Conservation (phyloP, 1,139 yeast species). For the Petasospora fabianii region DNA sequence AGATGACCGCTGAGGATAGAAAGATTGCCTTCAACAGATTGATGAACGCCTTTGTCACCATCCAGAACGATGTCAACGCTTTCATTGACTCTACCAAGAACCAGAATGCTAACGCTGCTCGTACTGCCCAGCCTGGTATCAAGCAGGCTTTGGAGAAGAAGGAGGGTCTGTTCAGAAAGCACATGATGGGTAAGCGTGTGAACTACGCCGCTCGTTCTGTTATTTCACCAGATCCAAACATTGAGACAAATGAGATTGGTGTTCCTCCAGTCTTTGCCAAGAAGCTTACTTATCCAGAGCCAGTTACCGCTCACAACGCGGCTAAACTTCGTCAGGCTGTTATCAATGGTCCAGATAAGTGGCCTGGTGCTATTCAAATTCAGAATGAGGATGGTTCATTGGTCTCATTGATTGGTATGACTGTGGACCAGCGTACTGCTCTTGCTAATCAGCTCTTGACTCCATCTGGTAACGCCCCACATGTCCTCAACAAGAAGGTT, state of each 20-base stretch:
- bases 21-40: slow-evolving; percentile 79
- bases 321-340: slow-evolving; percentile 92
- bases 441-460: slow-evolving; percentile 91
- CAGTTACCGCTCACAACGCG: slow-evolving; percentile 92
- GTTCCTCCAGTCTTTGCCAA: slow-evolving; percentile 98
- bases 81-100: slow-evolving; percentile 90
- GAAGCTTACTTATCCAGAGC: slow-evolving; percentile 95
- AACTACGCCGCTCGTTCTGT: slow-evolving; percentile 99
- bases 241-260: slow-evolving; percentile 97
- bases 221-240: slow-evolving; percentile 97
- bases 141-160: slow-evolving; percentile 98
- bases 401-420: slow-evolving; percentile 82
- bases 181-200: slow-evolving; percentile 99
- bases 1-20: slow-evolving; percentile 62
- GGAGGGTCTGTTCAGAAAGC: slow-evolving; percentile 97
- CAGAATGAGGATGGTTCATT: slow-evolving; percentile 96
- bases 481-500: slow-evolving; percentile 83
- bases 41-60: slow-evolving; percentile 91
- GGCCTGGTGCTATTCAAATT: slow-evolving; percentile 98
- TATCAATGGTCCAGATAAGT: slow-evolving; percentile 91
- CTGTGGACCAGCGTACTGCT: slow-evolving; percentile 92
- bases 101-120: slow-evolving; percentile 58
- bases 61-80: slow-evolving; percentile 94
- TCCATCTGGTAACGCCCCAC: slow-evolving; percentile 54
- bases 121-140: slow-evolving; percentile 86